These are phyloP conservation scores for Danielia reshetovae DNA, from an alignment of 805 yeast species.

Conservation along the genomic window DNA sequence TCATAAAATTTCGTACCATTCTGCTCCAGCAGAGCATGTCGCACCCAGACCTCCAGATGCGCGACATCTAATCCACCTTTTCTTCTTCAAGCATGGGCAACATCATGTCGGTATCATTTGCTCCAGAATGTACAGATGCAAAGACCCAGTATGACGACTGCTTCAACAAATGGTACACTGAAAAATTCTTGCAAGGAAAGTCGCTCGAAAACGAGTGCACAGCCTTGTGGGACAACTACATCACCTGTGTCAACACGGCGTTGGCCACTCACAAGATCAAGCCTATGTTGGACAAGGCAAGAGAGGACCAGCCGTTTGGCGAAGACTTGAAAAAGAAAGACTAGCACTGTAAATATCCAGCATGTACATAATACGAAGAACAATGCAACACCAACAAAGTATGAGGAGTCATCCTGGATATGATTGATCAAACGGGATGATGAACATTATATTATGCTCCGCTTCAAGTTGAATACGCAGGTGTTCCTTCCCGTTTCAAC, in stretches of 20 bases:
- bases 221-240: constrained; percentile 82
- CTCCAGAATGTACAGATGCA: constrained; percentile 91
- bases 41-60: background rate
- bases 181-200: constrained; percentile 55
- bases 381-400: no score
- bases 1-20: no score
- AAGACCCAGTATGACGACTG: constrained; percentile 88
- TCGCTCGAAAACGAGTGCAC: constrained; percentile 81
- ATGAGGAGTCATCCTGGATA: no score
- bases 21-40: background rate
- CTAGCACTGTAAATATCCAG: background rate
- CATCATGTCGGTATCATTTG: constrained; percentile 68
- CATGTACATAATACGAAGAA: constrained; percentile 2
- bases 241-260: constrained; percentile 75
- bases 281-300: constrained; percentile 81
- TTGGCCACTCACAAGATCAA: constrained; percentile 72
- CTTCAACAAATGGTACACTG: constrained; percentile 93
- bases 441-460: no score
- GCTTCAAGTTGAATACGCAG: no score
- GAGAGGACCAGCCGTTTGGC: constrained; percentile 80
- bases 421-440: no score
- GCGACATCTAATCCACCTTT: background rate
- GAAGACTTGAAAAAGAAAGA: constrained; percentile 4
- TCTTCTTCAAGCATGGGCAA: constrained; percentile 38
- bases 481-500: no score